Evolutionary conservation across 2,329 filamentous ascomycete species (phyloP), one percentile per base, ranked within the genome.

Genomic region (Diplodia seriata): DNA sequence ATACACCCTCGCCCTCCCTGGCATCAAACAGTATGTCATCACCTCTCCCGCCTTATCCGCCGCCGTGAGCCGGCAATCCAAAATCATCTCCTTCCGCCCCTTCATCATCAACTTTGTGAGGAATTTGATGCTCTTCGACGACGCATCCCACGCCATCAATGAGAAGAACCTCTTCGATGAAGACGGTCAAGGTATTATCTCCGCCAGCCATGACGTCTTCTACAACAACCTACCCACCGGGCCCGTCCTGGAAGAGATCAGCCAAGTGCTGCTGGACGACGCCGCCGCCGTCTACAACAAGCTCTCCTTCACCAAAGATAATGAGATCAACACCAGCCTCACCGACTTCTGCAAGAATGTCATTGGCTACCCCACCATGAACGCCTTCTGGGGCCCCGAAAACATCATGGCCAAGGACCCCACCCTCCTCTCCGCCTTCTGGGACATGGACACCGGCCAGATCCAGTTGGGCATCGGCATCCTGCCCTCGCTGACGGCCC

Each of bases 1-100:
- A 66, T 82, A 78, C 62, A 84, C 83, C 0, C 72, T 85, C 4
- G 81, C 79, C 12, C 81, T 85, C 73, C 73, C 83, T 31, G 78
- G 74, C 57, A 73, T 76, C 47, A 81, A 82, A 64, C 73, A 82
- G 26, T 86, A 86, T 71, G 71, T 81, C n/a, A 77, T 84, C 26
- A 81, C 75, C 53, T 76, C 78, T 5, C 80, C 83, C 1, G 62
- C 72, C 0, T 71, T 85, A 4, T 74, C 81, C 18, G 76, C 78
- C 29, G 72, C 77, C 7, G 77, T 81, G 14, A 76, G 82, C 40
- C 79, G 81, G 26, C 76, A 75, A 23, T 73, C 74, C 36, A 79
- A 80, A 49, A 75, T 77, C 26, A 73, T 85, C 26, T 78, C 76
- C 0, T 84, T 85, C 70, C 79, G 81, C 43, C 78, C 79, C 1